A percentile compares a stretch with the other conserved stretches of the same genome.
Conservation (phyloP, 1,139 yeast species). For the Candida sp. region DNA sequence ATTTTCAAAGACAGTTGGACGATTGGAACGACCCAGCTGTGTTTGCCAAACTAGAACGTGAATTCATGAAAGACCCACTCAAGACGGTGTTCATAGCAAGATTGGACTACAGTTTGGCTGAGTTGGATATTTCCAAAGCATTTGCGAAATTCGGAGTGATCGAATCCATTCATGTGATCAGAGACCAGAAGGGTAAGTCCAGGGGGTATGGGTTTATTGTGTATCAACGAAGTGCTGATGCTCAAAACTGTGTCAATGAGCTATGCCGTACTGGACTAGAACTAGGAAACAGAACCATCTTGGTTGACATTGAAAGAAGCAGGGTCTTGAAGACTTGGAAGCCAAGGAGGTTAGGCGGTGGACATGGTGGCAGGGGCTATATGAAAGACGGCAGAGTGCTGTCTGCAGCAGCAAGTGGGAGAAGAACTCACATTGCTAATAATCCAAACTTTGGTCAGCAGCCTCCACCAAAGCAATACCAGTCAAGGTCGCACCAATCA, state of each 20-base stretch:
- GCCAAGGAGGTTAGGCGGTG: conserved; percentile 76
- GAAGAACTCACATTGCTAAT: conserved; percentile 28
- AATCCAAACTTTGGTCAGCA: conserved; percentile 12
- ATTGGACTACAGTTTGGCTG: conserved; percentile 67
- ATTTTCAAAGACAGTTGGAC: conserved; percentile 39
- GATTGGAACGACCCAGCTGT: conserved; percentile 57
- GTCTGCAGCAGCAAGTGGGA: conserved; percentile 57
- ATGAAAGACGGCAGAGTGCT: conserved; percentile 43
- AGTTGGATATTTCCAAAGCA: conserved; percentile 66
- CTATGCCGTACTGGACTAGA: conserved; percentile 58
- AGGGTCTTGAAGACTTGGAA: conserved; percentile 77
- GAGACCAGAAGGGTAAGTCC: conserved; percentile 60
- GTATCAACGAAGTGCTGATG: conserved; percentile 63
- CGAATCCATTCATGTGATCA: conserved; percentile 67
- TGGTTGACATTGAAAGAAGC: conserved; percentile 88
- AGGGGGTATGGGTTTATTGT: conserved; percentile 89
- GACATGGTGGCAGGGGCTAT: conserved; percentile 64
- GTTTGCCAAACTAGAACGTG: conserved; percentile 53
- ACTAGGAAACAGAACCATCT: conserved; percentile 46
- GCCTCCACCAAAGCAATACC: conserved; percentile 3
- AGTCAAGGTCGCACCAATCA: conserved; percentile 1
- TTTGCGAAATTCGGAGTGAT: conserved; percentile 74
- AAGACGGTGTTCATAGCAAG: conserved; percentile 81
- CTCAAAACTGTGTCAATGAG: conserved; percentile 60
- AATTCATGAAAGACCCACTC: conserved; percentile 71